Evolutionary conservation across 1,284 basidiomycete species (phyloP), one percentile per base, ranked within the genome.

Genomic region (Omphalotus olearius): DNA sequence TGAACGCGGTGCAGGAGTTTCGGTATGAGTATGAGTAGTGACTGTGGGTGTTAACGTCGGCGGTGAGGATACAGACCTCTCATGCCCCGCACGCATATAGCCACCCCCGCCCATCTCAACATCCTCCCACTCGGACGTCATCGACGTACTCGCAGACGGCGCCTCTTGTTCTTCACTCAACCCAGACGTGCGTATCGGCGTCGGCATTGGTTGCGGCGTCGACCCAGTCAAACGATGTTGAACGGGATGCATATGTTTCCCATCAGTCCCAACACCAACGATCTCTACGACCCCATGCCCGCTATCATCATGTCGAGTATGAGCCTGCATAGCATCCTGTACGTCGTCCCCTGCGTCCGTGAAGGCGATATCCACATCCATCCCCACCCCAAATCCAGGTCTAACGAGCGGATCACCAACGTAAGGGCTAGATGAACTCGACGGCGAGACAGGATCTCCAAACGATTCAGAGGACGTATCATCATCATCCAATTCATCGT

Each of bases 221-320:
- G 23, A 23, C 23, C 30, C 30, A 2, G 13, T 2, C 7, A 33
- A 3, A 9, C 65, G 59, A 45, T 62, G 61, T 25, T 64, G 62
- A 36, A 79, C 72, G 1, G 81, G 79, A 58, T 82, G 80, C 80
- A 82, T 81, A 56, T 79, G 74, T 45, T 55, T 62, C 53, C 53
- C 59, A 23, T 62, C 61, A 35, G 53, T 38, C n/a, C 50, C 52
- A 14, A 55, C 55, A n/a, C 59, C 59, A 13, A 57, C 56, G 18
- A 57, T 56, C 45, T 56, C 56, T 3, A 51, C 53, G 14, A 57
- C 55, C 13, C 52, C 54, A 35, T 55, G 51, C 17, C 53, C 50
- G 14, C 54, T 57, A 36, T 56, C 57, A 56, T 44, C 50, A 11
- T 40, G 53, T 36, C 23, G 23, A 3, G 23, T 23, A 23, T 23